A percentile compares a stretch with the other conserved stretches of the same genome.
phyloP scores from a whole-genome alignment of 78 protist species.

The Creolimax fragrantissima region DNA sequence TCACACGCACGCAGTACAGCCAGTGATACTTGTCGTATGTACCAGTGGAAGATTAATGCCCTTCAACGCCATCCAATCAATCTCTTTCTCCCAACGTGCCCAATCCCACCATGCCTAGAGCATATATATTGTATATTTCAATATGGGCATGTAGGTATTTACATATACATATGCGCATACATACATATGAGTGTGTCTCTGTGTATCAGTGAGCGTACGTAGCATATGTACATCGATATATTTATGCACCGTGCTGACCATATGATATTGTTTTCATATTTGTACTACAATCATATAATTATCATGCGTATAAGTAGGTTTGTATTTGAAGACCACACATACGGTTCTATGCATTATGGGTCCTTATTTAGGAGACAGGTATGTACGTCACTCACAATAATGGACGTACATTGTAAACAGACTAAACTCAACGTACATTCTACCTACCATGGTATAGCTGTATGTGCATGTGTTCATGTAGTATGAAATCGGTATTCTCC shows the following conservation, averaged over 20 bases:
- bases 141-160: neutral
- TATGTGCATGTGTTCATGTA: slow-evolving; percentile 19
- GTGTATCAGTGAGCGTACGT: too few species aligned
- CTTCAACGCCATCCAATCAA: slow-evolving; percentile 66
- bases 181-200: neutral
- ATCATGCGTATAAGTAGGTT: too few species aligned
- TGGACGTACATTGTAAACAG: neutral
- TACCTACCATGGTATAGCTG: slow-evolving; percentile 2
- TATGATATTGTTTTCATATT: too few species aligned
- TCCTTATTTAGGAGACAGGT: neutral
- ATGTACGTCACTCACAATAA: neutral
- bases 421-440: neutral
- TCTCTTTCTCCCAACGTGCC: slow-evolving; percentile 48
- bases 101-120: slow-evolving; percentile 26
- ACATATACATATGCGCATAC: neutral
- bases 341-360: neutral
- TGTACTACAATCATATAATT: too few species aligned
- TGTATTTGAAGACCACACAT: too few species aligned
- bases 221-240: too few species aligned
- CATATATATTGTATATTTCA: neutral
- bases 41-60: slow-evolving; percentile 56
- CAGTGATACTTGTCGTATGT: neutral
- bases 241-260: too few species aligned
- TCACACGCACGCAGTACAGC: neutral
- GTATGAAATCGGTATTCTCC: neutral